A percentile compares a stretch with the other conserved stretches of the same genome.
Conservation (phyloP, 2,329 filamentous ascomycete species). For the Diplocarpon mali region DNA sequence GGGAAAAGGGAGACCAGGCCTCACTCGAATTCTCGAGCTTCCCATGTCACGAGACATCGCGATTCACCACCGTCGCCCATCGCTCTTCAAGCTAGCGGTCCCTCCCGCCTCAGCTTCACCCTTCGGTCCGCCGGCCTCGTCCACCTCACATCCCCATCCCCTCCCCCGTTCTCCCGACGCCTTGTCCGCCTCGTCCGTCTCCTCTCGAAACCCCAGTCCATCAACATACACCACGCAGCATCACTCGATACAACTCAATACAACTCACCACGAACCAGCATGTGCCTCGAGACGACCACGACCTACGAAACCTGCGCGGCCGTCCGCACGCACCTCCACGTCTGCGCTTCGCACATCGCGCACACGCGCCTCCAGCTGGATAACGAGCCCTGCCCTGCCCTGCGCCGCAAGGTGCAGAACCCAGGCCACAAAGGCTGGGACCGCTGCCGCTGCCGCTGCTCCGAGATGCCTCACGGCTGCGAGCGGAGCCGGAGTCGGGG, state of each 20-base stretch:
- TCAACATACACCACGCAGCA: neutral
- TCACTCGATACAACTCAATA: neutral
- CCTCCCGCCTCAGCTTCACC: too few species aligned
- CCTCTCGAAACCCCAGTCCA: neutral
- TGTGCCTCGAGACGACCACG: slow-evolving; percentile 3
- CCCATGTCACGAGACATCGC: too few species aligned
- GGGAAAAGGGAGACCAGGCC: too few species aligned
- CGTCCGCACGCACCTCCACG: neutral
- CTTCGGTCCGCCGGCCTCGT: too few species aligned
- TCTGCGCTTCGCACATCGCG: slow-evolving; percentile 5
- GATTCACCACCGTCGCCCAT: too few species aligned
- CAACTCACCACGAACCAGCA: neutral
- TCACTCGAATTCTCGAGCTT: too few species aligned
- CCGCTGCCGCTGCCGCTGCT: slow-evolving; percentile 1
- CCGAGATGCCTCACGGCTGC: neutral
- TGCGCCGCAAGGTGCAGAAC: neutral
- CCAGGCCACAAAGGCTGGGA: neutral
- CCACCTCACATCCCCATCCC: too few species aligned
- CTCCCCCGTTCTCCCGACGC: too few species aligned
- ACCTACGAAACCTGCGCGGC: neutral
- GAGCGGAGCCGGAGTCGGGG: neutral
- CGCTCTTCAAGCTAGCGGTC: too few species aligned
- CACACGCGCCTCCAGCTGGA: slow-evolving; percentile 9
- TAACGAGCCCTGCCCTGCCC: slow-evolving; percentile 2
- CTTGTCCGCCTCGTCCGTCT: too few species aligned